These are phyloP conservation scores for Colletotrichum viniferum DNA, from an alignment of 2,329 filamentous ascomycete genomes.

Conservation along the genomic window DNA sequence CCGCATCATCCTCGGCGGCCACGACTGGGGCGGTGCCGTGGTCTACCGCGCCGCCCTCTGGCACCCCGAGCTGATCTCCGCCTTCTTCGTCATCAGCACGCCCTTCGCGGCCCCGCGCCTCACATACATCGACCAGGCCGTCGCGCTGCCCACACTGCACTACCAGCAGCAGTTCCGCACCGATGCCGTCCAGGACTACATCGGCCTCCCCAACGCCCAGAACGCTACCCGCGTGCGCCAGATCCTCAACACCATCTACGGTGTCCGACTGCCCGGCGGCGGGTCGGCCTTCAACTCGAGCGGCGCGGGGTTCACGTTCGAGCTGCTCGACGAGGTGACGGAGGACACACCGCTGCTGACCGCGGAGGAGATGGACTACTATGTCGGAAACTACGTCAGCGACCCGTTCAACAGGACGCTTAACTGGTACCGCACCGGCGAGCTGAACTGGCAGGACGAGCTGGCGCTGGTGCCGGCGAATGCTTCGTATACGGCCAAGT, in stretches of 20 bases:
- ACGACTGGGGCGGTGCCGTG: conserved; percentile 81
- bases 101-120: conserved; percentile 63
- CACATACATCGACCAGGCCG: conserved; percentile 57
- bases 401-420: conserved; percentile 79
- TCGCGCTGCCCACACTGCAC: conserved; percentile 69
- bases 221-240: conserved; percentile 63
- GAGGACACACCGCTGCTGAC: conserved; percentile 62
- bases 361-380: conserved; percentile 76
- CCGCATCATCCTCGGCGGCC: conserved; percentile 75
- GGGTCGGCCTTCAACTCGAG: conserved; percentile 57
- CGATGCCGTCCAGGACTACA: conserved; percentile 48
- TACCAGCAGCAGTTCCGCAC: conserved; percentile 79
- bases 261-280: conserved; percentile 59
- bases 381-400: conserved; percentile 71
- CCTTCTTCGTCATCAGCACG: conserved; percentile 76
- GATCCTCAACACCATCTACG: conserved; percentile 72
- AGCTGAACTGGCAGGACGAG: conserved; percentile 81
- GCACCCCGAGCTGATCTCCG: conserved; percentile 69
- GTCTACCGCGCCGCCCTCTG: conserved; percentile 73
- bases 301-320: conserved; percentile 62
- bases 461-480: conserved; percentile 44
- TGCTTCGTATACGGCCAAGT: conserved; percentile 52
- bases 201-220: conserved; percentile 42
- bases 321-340: conserved; percentile 56
- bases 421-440: conserved; percentile 84